These are phyloP conservation scores for Acanthamoeba castellanii DNA, from an alignment of 208 protist genomes.

Conservation along the genomic window DNA sequence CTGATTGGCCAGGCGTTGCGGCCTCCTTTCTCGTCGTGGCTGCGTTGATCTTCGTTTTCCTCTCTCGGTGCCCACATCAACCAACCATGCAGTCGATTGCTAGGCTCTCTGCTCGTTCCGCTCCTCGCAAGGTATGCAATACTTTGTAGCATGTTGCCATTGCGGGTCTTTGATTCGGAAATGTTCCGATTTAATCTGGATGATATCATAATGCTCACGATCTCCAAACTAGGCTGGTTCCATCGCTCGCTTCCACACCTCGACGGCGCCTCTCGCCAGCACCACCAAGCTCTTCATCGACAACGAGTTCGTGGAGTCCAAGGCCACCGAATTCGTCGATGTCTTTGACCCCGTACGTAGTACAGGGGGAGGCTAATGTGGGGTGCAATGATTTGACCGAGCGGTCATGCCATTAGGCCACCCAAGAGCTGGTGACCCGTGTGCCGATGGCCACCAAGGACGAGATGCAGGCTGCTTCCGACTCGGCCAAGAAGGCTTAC, in stretches of 20 bases:
- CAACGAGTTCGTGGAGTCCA: conserved; percentile 90
- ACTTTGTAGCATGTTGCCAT: too few relatives aligned
- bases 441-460: conserved; percentile 89
- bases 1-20: not conserved
- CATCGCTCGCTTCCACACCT: not conserved
- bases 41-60: not conserved
- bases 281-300: conserved; percentile 90
- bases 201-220: not conserved
- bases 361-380: not conserved
- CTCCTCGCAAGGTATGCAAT: not conserved
- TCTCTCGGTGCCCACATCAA: not conserved
- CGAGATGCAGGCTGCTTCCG: conserved; percentile 91
- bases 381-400: not conserved
- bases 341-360: conserved; percentile 89
- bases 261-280: not conserved
- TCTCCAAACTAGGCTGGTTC: not conserved
- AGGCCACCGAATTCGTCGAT: conserved; percentile 88
- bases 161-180: not conserved
- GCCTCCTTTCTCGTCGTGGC: not conserved
- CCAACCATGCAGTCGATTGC: conserved; percentile 13
- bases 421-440: conserved; percentile 89
- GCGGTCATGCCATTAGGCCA: conserved; percentile 83
- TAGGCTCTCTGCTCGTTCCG: not conserved
- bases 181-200: not conserved
- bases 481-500: conserved; percentile 85